Base-by-base conservation (phyloP, 352 stramenopile genomes). In the Thraustochytrium striatum region DNA sequence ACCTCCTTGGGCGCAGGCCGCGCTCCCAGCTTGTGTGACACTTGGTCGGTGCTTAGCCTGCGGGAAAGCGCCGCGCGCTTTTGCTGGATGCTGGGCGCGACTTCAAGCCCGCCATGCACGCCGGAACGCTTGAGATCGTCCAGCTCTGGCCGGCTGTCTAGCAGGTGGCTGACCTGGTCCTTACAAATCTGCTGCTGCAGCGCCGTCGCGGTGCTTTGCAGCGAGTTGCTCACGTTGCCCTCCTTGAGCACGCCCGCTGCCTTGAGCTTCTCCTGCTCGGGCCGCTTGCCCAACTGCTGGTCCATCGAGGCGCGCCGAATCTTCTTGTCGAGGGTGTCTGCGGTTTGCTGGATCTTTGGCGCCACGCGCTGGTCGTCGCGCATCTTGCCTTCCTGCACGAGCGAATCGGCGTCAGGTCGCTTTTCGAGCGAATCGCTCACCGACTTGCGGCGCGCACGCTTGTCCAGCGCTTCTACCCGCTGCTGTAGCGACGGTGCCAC, bases 21-120 rank as follows among this genome's bases (percentile, higher is more conserved):
- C 57, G 90, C 91, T 19, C 82, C 86, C 59, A 93, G 85, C n/a
- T 89, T 85, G 19, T 92, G 88, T 59, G 85, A 82, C 7, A 93
- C 88, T 28, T 88, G 87, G 75, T 93, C 89, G 0, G 87, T 86
- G 39, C 91, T 89, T 35, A 93, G 72, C 72, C 92, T 87, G 13
- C 88, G 87, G 70, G 91, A 84, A 3, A 93, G 83, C 41, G 90
- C 89, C 28, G 90, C 87, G 57, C 91, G 87, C n/a, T 87, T 91
- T 7, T 88, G 88, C 84, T 92, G 88, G 2, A 93, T 83, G 72
- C 87, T 91, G 38, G 89, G 88, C 1, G 89, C 89, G 21, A 93
- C 86, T 5, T 86, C 84, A 13, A 92, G 86, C 81, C 61, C 44
- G 13, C 41, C 61, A 30, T 70, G 39, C 32, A 93, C 91, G 41